Evolutionary conservation across 2,329 filamentous ascomycete genomes (phyloP).

Genomic region (Alternaria postmessia): DNA sequence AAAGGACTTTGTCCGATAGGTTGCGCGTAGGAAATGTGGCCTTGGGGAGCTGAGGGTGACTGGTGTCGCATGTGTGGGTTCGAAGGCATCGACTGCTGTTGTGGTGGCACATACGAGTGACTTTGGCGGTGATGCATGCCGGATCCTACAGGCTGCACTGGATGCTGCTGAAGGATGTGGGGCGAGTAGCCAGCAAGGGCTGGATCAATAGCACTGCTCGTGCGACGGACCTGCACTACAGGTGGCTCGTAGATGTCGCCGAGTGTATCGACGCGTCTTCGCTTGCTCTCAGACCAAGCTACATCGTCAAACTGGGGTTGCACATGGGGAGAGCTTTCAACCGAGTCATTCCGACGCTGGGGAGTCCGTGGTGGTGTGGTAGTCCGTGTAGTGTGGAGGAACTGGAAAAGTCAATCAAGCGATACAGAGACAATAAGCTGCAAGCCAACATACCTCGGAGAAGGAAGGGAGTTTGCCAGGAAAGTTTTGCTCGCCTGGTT

Average conservation of each 20-base stretch:
- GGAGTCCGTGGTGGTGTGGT: conserved; percentile 47
- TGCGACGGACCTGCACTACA: conserved; percentile 25
- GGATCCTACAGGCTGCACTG: conserved; percentile 11
- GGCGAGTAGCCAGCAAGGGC: conserved; percentile 29
- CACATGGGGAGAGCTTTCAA: conserved; percentile 39
- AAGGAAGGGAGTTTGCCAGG: conserved; percentile 42
- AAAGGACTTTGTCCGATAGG: conserved; percentile 18
- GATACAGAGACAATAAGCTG: not conserved
- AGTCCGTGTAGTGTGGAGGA: conserved; percentile 39
- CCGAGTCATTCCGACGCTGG: conserved; percentile 35
- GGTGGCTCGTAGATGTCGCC: conserved; percentile 34
- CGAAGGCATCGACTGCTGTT: conserved; percentile 5
- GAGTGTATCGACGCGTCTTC: conserved; percentile 39
- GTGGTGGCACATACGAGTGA: conserved; percentile 34
- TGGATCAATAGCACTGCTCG: conserved; percentile 35
- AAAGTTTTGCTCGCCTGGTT: conserved; percentile 41
- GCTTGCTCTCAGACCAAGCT: conserved; percentile 37
- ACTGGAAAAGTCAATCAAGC: conserved; percentile 28
- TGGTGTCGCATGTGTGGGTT: conserved; percentile 37
- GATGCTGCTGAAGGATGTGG: conserved; percentile 12
- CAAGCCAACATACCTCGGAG: conserved; percentile 32
- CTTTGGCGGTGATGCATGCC: conserved; percentile 40
- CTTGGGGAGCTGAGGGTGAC: conserved; percentile 34
- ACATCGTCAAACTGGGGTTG: conserved; percentile 42
- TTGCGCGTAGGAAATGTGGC: conserved; percentile 25